Conservation (phyloP, 768 basidiomycete genomes). For the Mycena filopes region DNA sequence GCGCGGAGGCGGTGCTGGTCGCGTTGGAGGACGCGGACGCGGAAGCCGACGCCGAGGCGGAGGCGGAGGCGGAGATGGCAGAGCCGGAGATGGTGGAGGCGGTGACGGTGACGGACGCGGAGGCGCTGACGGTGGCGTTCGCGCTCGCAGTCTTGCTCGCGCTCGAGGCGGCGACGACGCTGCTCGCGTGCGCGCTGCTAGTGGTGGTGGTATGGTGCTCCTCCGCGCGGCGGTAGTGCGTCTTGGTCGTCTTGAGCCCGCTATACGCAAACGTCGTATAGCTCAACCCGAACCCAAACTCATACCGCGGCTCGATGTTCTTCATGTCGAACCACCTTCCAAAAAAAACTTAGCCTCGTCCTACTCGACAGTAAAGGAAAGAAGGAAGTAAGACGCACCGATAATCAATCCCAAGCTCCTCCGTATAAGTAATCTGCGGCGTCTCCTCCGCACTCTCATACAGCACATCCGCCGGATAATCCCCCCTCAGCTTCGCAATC, state of each 20-base stretch:
- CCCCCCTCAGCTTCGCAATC: slow-evolving; percentile 61
- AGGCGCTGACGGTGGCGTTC: not conserved
- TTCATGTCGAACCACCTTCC: slow-evolving; percentile 45
- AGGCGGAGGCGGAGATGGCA: not conserved
- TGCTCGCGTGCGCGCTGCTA: not conserved
- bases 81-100: not conserved
- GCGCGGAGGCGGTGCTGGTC: slow-evolving; percentile 24
- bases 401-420: slow-evolving; percentile 42
- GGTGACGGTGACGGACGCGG: not conserved
- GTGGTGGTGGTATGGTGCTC: not conserved
- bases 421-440: slow-evolving; percentile 30
- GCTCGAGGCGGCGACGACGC: not conserved
- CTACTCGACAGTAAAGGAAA: not conserved
- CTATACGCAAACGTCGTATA: slow-evolving; percentile 58
- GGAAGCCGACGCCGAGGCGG: not conserved
- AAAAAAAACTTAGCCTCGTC: not conserved
- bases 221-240: slow-evolving; percentile 1
- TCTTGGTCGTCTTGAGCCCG: slow-evolving; percentile 34
- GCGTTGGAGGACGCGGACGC: slow-evolving; percentile 24
- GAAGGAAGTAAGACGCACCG: slow-evolving; percentile 40
- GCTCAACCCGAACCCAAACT: slow-evolving; percentile 50
- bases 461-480: slow-evolving; percentile 53
- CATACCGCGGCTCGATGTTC: slow-evolving; percentile 36
- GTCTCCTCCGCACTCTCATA: slow-evolving; percentile 5
- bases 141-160: not conserved